Evolutionary conservation across 2,329 filamentous ascomycete genomes (phyloP).

Genomic region (Alternaria solani): DNA sequence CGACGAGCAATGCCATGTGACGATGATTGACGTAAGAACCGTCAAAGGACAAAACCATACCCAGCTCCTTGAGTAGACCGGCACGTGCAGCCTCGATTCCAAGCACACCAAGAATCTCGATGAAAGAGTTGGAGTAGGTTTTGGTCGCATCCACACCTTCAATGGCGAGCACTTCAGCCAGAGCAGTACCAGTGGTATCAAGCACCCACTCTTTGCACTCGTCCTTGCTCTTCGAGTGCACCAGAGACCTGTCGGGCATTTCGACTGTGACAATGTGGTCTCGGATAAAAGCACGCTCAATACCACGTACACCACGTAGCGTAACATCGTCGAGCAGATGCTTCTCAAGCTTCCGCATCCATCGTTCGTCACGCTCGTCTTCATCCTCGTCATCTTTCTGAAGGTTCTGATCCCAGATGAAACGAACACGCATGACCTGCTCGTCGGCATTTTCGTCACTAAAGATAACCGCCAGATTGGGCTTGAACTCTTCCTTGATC

Average conservation of each 20-base stretch:
- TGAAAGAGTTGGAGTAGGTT: conserved; percentile 94
- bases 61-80: conserved; percentile 86
- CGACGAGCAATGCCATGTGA: conserved; percentile 91
- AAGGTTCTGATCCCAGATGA: conserved; percentile 66
- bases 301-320: conserved; percentile 86
- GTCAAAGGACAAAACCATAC: conserved; percentile 93
- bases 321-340: conserved; percentile 92
- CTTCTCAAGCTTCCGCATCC: conserved; percentile 85
- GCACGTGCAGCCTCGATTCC: conserved; percentile 94
- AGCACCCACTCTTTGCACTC: conserved; percentile 93
- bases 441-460: conserved; percentile 98
- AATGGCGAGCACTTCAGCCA: conserved; percentile 84
- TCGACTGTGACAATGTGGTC: conserved; percentile 54
- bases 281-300: conserved; percentile 93
- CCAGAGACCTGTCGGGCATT: conserved; percentile 77
- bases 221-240: conserved; percentile 75
- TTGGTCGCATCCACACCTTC: conserved; percentile 86
- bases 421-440: conserved; percentile 91
- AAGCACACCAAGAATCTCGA: conserved; percentile 92
- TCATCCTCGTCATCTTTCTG: conserved; percentile 76
- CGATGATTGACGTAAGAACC: conserved; percentile 99
- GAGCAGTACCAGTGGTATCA: conserved; percentile 89
- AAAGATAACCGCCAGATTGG: conserved; percentile 84
- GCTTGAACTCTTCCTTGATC: conserved; percentile 86
- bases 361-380: conserved; percentile 76